These are phyloP conservation scores for Umbelopsis isabellina DNA, from an alignment of 192 early-diverging fungal species.

Conservation along the genomic window DNA sequence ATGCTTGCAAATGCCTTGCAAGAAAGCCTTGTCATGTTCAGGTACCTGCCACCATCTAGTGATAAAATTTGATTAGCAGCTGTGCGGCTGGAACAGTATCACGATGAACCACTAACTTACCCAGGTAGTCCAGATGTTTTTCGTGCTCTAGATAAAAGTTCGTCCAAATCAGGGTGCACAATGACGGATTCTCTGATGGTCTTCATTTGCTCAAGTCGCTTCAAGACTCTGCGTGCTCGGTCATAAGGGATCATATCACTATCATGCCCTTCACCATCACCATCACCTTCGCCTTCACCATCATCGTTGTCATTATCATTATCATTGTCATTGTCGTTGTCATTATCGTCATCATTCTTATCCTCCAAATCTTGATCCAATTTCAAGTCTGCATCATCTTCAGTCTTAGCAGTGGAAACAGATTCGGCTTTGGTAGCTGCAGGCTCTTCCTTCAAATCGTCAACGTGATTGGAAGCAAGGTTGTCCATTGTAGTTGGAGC, in stretches of 20 bases:
- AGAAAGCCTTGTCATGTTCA: conserved; percentile 66
- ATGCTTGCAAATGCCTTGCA: conserved; percentile 72
- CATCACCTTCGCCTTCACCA: conserved; percentile 41
- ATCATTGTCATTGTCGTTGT: conserved; percentile 40
- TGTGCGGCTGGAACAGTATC: neutral
- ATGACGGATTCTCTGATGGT: conserved; percentile 66
- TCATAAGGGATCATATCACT: conserved; percentile 66
- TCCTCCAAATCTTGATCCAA: conserved; percentile 46
- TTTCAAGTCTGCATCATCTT: conserved; percentile 28
- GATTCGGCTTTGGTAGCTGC: conserved; percentile 26
- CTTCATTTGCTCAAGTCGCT: conserved; percentile 72
- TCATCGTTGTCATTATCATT: conserved; percentile 36
- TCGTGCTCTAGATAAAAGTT: conserved; percentile 45
- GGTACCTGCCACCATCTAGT: conserved; percentile 75
- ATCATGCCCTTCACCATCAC: conserved; percentile 41
- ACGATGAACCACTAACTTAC: conserved; percentile 26
- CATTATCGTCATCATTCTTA: conserved; percentile 34
- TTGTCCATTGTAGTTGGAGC: conserved; percentile 5
- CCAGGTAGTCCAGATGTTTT: conserved; percentile 56
- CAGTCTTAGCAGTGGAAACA: conserved; percentile 15
- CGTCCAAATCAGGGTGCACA: conserved; percentile 54
- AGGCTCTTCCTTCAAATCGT: conserved; percentile 4
- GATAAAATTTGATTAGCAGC: neutral
- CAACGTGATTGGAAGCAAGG: neutral
- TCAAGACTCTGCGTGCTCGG: conserved; percentile 68